Base-by-base conservation (phyloP, 2,329 filamentous ascomycete genomes). In the Scleromitrula shiraiana region DNA sequence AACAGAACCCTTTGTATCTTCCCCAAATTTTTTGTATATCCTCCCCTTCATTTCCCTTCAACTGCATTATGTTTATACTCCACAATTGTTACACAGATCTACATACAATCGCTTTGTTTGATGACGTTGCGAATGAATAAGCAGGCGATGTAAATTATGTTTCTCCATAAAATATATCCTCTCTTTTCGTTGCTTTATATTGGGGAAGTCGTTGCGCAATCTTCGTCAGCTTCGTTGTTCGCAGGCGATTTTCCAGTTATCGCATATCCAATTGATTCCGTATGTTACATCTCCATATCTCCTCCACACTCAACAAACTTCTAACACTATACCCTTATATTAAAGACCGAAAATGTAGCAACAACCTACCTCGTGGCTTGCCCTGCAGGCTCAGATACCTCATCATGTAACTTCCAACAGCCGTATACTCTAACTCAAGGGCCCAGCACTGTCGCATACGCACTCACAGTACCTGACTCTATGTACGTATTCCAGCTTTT, bases 371-470 rank as follows among this genome's bases (percentile, higher is more conserved):
- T 52, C 22, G 30, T 57, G 12, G 54, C 46, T 12, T 57, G 52
- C 22, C 23, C 52, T 4, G 33, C 46, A 0, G 44, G 36, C 15
- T 36, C 47, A 20, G 37, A 41, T 6, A 33, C 53, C 7, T 30
- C 36, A 22, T 24, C 40, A 30, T 56, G 52, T 36, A 42, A 50
- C 20, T 56, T 57, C 41, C 41, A 44, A 15, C 53, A 54, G 17
- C 54, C 53, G 20, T 54, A 53, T 14, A 54, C 50, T 3, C n/a
- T 57, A 33, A 50, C 49, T n/a, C 46, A 57, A 35, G 53, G 53
- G 3, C 50, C 51, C 7, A 30, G 23, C 5, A 57, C 53, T 2
- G 30, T 53, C 12, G 39, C 47, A 30, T 53, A 52, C 20, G 49
- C 46, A 5, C 50, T 57, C 33, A 45, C 45, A 15, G 44, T 51